These are phyloP conservation scores for Erodium moschatum DNA, from an alignment of 441 rosid genomes.

Conservation along the genomic window DNA sequence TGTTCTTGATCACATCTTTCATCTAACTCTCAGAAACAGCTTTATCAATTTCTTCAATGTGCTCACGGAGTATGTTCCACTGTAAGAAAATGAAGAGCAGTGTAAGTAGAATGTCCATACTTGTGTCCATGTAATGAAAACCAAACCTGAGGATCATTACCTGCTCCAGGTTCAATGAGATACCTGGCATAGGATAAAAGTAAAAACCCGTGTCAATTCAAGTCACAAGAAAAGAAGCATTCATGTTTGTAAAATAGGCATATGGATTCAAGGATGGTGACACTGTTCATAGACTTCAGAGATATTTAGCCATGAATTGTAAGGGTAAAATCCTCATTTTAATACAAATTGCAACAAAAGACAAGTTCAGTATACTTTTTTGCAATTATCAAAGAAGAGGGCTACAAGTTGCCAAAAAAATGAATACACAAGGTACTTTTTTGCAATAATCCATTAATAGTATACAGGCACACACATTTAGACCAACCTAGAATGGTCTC, in stretches of 20 bases:
- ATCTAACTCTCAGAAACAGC: constrained; percentile 39
- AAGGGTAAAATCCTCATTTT: no score
- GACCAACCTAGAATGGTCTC: background rate
- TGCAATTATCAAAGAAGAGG: no score
- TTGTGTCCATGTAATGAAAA: background rate
- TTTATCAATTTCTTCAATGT: constrained; percentile 58
- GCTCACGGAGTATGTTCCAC: constrained; percentile 70
- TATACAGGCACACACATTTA: background rate
- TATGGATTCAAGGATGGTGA: background rate
- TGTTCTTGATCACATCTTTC: background rate
- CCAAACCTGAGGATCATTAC: constrained; percentile 25
- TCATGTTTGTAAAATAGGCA: no score
- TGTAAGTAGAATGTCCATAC: background rate
- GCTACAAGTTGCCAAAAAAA: no score
- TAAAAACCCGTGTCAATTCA: background rate
- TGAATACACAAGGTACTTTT: no score
- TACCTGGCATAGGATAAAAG: constrained; percentile 34
- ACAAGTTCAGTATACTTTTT: no score
- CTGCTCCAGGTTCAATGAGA: constrained; percentile 65
- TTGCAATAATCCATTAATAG: no score
- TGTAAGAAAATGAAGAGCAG: constrained; percentile 23
- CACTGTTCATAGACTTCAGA: background rate
- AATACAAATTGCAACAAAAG: no score
- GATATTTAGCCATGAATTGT: no score
- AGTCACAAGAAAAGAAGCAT: background rate